Evolutionary conservation across 768 basidiomycete genomes (phyloP).

Genomic region (Tylopilus sp.): DNA sequence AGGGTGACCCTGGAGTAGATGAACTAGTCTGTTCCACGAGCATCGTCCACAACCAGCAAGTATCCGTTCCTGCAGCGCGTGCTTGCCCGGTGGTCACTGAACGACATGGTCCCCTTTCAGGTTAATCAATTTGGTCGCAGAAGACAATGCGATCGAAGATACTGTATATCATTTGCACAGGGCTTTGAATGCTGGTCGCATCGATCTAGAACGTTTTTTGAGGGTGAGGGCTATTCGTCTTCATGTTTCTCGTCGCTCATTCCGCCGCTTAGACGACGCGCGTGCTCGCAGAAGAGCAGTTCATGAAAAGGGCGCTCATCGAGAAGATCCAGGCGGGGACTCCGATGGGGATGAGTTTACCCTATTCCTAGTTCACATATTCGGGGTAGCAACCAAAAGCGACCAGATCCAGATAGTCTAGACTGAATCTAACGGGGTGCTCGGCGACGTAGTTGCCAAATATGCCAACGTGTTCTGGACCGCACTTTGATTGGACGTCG

Average conservation of each 20-base stretch:
- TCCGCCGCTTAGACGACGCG: constrained; percentile 61
- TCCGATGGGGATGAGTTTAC: constrained; percentile 44
- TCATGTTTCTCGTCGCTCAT: constrained; percentile 16
- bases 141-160: constrained; percentile 98
- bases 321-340: constrained; percentile 79
- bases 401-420: constrained; percentile 24
- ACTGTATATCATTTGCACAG: constrained; percentile 96
- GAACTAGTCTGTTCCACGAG: constrained; percentile 94
- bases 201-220: constrained; percentile 93
- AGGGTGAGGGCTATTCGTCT: constrained; percentile 53
- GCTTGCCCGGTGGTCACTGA: constrained; percentile 13
- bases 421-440: constrained; percentile 28
- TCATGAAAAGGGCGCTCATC: constrained; percentile 91
- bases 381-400: constrained; percentile 28
- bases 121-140: constrained; percentile 95
- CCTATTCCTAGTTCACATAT: constrained; percentile 38
- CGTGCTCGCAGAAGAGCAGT: constrained; percentile 90
- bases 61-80: not conserved
- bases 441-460: constrained; percentile 37
- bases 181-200: constrained; percentile 84
- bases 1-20: constrained; percentile 92
- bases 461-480: constrained; percentile 32
- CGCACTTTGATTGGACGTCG: constrained; percentile 15
- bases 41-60: constrained; percentile 95
- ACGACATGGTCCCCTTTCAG: constrained; percentile 39